Percentiles rank a stretch among this genome's conserved stretches.
phyloP scores from a whole-genome alignment of 345 rosid species.

The Gossypium mustelinum region DNA sequence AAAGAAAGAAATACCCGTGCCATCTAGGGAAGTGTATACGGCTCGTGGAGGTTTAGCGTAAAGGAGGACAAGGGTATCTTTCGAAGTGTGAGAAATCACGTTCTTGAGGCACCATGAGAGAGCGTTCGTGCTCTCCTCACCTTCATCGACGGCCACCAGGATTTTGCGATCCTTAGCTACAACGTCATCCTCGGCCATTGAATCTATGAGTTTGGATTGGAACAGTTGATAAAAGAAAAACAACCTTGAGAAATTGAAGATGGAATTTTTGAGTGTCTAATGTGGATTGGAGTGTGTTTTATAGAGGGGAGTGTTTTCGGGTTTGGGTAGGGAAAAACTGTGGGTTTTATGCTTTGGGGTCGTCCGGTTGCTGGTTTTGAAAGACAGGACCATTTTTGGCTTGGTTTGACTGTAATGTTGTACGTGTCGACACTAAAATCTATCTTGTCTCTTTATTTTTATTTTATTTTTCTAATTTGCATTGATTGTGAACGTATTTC shows the following conservation, averaged over 20 bases:
- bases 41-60: conserved; percentile 39
- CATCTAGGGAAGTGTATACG: conserved; percentile 39
- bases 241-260: too few species aligned
- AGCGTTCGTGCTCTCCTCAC: conserved; percentile 65
- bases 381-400: neutral
- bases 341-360: neutral
- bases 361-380: neutral
- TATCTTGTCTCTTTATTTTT: neutral
- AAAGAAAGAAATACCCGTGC: conserved; percentile 33
- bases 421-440: too few species aligned
- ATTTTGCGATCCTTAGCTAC: conserved; percentile 34
- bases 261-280: neutral
- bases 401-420: neutral
- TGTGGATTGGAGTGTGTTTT: neutral
- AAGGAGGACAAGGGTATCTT: conserved; percentile 47
- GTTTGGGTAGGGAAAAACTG: neutral
- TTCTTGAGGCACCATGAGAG: conserved; percentile 55
- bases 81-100: conserved; percentile 26
- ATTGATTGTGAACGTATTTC: too few species aligned
- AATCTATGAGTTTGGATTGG: neutral
- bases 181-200: conserved; percentile 23
- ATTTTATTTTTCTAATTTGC: too few species aligned
- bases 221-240: neutral
- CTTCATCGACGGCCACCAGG: conserved; percentile 56
- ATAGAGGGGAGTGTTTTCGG: neutral